These are phyloP conservation scores for Lolium perenne DNA, from an alignment of 176 grass and related monocot species.

Conservation along the genomic window DNA sequence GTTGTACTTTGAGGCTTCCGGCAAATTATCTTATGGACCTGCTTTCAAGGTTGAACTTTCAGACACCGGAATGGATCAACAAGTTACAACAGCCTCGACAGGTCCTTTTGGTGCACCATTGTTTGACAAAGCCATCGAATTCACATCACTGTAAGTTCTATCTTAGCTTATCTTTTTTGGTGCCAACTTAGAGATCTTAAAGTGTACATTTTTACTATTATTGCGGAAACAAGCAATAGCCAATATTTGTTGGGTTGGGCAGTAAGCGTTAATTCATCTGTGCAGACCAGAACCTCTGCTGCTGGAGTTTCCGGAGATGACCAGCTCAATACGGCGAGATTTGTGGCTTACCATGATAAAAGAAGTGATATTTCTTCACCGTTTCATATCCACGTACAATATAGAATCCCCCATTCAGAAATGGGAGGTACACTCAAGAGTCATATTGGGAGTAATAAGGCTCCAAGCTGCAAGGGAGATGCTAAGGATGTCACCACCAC, in stretches of 20 bases:
- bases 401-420: conserved; percentile 67
- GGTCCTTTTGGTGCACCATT: conserved; percentile 90
- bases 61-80: conserved; percentile 56
- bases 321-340: conserved; percentile 86
- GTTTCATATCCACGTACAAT: conserved; percentile 65
- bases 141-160: conserved; percentile 71
- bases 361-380: conserved; percentile 76
- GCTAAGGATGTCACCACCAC: conserved; percentile 79
- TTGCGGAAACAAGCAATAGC: neutral
- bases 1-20: conserved; percentile 83
- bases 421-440: conserved; percentile 75
- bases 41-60: conserved; percentile 79
- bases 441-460: conserved; percentile 83
- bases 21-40: conserved; percentile 68
- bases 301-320: conserved; percentile 89
- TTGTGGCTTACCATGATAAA: conserved; percentile 87
- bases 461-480: conserved; percentile 90
- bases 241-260: neutral
- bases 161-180: neutral
- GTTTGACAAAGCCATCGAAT: conserved; percentile 88
- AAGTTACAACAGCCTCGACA: conserved; percentile 77
- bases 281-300: conserved; percentile 85
- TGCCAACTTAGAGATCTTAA: too few species aligned
- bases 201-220: too few species aligned
- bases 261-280: conserved; percentile 34